phyloP scores from a whole-genome alignment of 1,139 yeast species.

The Protomyces lactucae-debilis region DNA sequence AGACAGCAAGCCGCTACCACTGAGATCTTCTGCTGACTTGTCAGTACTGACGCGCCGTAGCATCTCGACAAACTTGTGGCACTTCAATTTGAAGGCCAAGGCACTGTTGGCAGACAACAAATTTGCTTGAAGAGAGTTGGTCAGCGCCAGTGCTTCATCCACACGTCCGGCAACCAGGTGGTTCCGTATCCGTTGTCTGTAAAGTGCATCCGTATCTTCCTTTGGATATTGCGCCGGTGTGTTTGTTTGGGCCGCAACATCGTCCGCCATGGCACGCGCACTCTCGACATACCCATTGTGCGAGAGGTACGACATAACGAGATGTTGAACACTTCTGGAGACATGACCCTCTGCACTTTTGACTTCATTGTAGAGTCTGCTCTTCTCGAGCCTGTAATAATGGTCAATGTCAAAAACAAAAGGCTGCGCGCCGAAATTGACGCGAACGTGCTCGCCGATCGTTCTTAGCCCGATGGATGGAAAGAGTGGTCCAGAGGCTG shows the following conservation, averaged over 20 bases:
- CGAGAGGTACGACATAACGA: conserved; percentile 64
- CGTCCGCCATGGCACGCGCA: conserved; percentile 56
- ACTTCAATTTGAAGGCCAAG: conserved; percentile 52
- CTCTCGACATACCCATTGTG: conserved; percentile 71
- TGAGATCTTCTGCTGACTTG: conserved; percentile 22
- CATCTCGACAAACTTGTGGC: conserved; percentile 50
- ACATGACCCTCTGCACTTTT: conserved; percentile 26
- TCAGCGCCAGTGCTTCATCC: conserved; percentile 46
- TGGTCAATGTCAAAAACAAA: conserved; percentile 68
- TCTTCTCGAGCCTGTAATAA: conserved; percentile 46
- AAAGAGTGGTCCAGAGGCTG: conserved; percentile 37
- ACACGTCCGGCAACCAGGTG: conserved; percentile 49
- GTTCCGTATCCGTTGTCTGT: conserved; percentile 51
- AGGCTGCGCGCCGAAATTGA: conserved; percentile 67
- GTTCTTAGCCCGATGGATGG: conserved; percentile 51
- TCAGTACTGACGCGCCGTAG: conserved; percentile 36
- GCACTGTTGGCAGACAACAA: conserved; percentile 45
- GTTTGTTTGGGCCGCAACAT: conserved; percentile 37
- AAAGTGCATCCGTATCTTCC: conserved; percentile 41
- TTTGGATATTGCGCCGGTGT: conserved; percentile 33
- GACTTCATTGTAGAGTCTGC: conserved; percentile 19
- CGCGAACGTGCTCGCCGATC: conserved; percentile 48
- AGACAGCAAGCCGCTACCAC: neutral
- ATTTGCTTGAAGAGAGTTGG: conserved; percentile 47
- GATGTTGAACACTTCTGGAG: conserved; percentile 29